A percentile compares a stretch with the other conserved stretches of the same genome.
Conservation (phyloP, 192 early-diverging fungal genomes). For the Dissophora globulifera region DNA sequence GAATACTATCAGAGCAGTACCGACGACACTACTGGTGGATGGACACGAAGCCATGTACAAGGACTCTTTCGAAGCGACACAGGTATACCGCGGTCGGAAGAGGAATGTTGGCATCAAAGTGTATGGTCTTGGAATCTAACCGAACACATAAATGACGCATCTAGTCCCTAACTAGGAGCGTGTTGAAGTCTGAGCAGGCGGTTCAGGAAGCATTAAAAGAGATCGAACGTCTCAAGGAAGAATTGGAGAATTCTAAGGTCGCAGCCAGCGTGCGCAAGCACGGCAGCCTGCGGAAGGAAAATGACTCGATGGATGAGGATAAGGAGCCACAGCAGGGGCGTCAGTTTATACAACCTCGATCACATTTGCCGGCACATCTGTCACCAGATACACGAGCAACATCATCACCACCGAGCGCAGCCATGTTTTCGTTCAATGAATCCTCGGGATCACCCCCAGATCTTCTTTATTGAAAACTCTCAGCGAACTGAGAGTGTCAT, state of each 20-base stretch:
- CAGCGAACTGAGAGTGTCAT: no score
- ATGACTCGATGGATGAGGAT: not conserved
- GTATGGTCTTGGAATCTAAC: no score
- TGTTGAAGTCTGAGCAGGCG: constrained; percentile 26
- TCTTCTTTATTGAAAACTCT: constrained; percentile 22
- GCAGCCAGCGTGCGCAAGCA: constrained; percentile 4
- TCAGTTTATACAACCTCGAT: not conserved
- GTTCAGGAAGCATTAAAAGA: constrained; percentile 26
- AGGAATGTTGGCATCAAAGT: no score
- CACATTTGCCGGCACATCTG: not conserved
- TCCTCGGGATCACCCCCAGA: constrained; percentile 21
- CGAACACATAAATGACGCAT: no score
- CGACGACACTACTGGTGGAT: constrained; percentile 22
- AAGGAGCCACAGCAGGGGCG: constrained; percentile 1
- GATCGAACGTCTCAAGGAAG: constrained; percentile 24
- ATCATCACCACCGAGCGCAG: not conserved
- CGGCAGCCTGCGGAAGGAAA: not conserved
- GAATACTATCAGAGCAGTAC: constrained; percentile 24
- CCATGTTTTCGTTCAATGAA: not conserved
- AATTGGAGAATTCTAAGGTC: constrained; percentile 20
- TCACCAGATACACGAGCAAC: no score
- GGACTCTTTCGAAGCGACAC: constrained; percentile 41
- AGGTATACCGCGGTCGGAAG: no score
- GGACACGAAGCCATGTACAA: constrained; percentile 50
- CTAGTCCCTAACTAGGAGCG: constrained; percentile 29